A percentile compares a stretch with the other conserved stretches of the same genome.
phyloP scores from a whole-genome alignment of 2,329 filamentous ascomycete genomes.

The Colletotrichum theobromicola region DNA sequence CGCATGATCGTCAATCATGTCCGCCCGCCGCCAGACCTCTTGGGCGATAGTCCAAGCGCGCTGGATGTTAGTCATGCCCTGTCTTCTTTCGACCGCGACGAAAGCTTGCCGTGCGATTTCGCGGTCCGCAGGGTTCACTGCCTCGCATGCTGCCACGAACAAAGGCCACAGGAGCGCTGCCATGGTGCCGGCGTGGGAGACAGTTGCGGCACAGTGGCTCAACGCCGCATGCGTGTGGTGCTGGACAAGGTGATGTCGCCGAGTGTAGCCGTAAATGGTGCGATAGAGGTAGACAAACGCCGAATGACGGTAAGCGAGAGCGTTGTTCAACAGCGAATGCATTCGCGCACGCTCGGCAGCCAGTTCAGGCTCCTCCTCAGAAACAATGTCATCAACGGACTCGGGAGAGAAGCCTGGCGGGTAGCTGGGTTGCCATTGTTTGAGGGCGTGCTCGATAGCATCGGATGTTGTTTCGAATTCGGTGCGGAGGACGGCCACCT shows the following conservation, averaged over 20 bases:
- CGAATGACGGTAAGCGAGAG: constrained; percentile 64
- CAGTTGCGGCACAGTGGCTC: constrained; percentile 59
- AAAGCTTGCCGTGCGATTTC: constrained; percentile 57
- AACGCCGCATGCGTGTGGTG: constrained; percentile 56
- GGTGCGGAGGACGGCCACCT: constrained; percentile 52
- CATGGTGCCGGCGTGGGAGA: constrained; percentile 63
- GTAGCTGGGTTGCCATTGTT: constrained; percentile 59
- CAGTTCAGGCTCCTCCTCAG: constrained; percentile 27
- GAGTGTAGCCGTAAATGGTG: constrained; percentile 53
- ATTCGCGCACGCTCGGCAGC: constrained; percentile 45
- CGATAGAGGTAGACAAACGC: constrained; percentile 64
- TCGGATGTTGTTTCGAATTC: constrained; percentile 57
- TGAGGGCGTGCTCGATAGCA: constrained; percentile 60
- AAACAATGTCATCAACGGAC: constrained; percentile 12
- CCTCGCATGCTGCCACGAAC: constrained; percentile 68
- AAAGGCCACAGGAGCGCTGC: constrained; percentile 68
- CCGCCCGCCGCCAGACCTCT: constrained; percentile 64
- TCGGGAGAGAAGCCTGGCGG: constrained; percentile 41
- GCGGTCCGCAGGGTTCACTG: constrained; percentile 53
- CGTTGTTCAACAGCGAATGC: constrained; percentile 62
- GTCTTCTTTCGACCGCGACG: constrained; percentile 56
- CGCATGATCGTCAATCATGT: constrained; percentile 35
- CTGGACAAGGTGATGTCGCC: constrained; percentile 57
- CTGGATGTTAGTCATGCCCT: constrained; percentile 71
- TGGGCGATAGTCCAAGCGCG: constrained; percentile 65